Conservation (phyloP, 1,139 yeast species). For the Debaryomyces psychrophilus region DNA sequence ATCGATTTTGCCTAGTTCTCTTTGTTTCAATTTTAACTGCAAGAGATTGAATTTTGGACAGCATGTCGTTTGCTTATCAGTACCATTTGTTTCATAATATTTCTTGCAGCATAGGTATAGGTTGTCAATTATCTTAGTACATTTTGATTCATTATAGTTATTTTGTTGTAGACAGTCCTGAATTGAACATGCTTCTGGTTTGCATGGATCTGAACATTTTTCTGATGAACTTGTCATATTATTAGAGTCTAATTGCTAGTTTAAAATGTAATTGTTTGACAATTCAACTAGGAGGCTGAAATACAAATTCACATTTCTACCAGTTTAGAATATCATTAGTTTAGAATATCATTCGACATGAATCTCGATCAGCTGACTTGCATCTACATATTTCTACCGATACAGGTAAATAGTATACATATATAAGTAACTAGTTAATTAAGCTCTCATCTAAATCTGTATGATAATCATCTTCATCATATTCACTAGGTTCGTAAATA, state of each 20-base stretch:
- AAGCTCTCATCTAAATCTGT: conserved; percentile 40
- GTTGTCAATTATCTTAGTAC: conserved; percentile 59
- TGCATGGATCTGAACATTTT: conserved; percentile 51
- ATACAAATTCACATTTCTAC: not conserved
- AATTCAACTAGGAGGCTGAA: not conserved
- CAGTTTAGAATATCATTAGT: not conserved
- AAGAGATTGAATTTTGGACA: conserved; percentile 65
- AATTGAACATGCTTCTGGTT: conserved; percentile 69
- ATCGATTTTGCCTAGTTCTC: conserved; percentile 55
- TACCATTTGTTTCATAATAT: conserved; percentile 57
- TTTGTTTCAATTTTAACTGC: conserved; percentile 59
- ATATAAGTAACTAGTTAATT: conserved; percentile 9
- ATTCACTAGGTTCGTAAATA: conserved; percentile 52
- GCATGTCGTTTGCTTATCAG: conserved; percentile 59
- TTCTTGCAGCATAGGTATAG: conserved; percentile 63
- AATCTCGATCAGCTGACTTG: conserved; percentile 10
- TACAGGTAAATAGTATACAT: conserved; percentile 1
- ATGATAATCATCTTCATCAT: conserved; percentile 52
- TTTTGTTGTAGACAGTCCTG: conserved; percentile 61
- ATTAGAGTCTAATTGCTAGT: not conserved
- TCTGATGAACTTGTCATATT: conserved; percentile 2
- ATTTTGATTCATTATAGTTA: conserved; percentile 63
- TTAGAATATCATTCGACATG: not conserved
- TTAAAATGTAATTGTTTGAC: not conserved
- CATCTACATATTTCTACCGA: not conserved